Conservation (phyloP, 129 eudicot genomes). For the Lactuca saligna region DNA sequence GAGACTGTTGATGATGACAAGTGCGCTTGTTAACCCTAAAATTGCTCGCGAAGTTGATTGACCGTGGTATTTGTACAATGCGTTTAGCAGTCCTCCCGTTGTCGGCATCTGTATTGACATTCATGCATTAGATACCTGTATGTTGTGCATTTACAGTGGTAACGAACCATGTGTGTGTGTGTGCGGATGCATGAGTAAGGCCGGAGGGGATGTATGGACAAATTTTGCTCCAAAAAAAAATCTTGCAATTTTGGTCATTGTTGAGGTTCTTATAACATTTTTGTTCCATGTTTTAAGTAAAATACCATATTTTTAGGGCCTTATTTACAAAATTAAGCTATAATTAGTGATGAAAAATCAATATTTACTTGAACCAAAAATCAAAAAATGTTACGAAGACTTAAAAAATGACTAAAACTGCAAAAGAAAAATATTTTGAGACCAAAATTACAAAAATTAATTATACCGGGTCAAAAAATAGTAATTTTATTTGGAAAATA, state of each 20-base stretch:
- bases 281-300: neutral
- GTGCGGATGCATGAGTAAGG: neutral
- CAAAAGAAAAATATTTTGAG: too few relatives aligned
- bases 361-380: neutral
- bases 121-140: conserved; percentile 3
- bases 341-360: too few relatives aligned
- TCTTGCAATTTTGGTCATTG: neutral
- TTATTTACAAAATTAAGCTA: too few relatives aligned
- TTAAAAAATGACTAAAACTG: neutral
- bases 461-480: too few relatives aligned
- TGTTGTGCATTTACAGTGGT: conserved; percentile 6
- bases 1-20: conserved; percentile 41
- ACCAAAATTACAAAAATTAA: neutral
- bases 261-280: neutral
- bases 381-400: neutral
- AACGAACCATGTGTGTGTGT: too few relatives aligned
- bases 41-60: conserved; percentile 34
- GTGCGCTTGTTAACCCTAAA: conserved; percentile 36
- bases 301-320: too few relatives aligned
- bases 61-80: conserved; percentile 44
- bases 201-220: too few relatives aligned
- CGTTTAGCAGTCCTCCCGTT: conserved; percentile 44
- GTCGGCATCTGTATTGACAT: conserved; percentile 40
- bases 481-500: too few relatives aligned
- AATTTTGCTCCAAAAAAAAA: too few relatives aligned